These are phyloP conservation scores for Endotrypanum monterogeii DNA, from an alignment of 208 protist genomes.

Conservation along the genomic window DNA sequence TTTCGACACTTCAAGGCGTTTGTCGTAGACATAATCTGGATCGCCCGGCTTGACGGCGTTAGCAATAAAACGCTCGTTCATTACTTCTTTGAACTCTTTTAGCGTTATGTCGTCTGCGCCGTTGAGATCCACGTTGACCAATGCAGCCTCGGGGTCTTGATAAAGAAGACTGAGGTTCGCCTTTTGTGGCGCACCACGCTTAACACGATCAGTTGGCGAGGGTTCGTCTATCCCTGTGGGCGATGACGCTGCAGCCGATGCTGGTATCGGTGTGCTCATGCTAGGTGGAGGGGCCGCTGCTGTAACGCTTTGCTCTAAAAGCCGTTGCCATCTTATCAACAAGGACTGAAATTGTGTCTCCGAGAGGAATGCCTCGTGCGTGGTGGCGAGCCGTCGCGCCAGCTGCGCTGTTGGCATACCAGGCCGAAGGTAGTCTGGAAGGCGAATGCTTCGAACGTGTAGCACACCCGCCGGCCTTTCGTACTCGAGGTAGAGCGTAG, in stretches of 20 bases:
- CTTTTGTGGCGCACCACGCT: slow-evolving; percentile 48
- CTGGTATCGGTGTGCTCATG: background rate
- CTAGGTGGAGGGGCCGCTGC: background rate
- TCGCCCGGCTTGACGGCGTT: slow-evolving; percentile 82
- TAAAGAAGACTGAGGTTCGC: slow-evolving; percentile 89
- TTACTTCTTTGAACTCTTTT: slow-evolving; percentile 87
- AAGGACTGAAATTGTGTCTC: slow-evolving; percentile 63
- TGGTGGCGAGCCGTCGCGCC: slow-evolving; percentile 48
- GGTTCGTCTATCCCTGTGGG: background rate
- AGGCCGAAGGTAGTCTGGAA: slow-evolving; percentile 33
- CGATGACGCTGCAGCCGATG: background rate
- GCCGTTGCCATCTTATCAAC: slow-evolving; percentile 66
- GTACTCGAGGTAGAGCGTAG: slow-evolving; percentile 68
- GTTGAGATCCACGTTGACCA: slow-evolving; percentile 90
- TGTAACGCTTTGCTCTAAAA: slow-evolving; percentile 22
- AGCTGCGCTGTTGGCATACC: slow-evolving; percentile 46
- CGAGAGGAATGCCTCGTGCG: slow-evolving; percentile 60
- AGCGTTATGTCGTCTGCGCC: slow-evolving; percentile 88
- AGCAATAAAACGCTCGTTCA: slow-evolving; percentile 80
- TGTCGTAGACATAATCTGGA: slow-evolving; percentile 86
- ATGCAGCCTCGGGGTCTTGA: slow-evolving; percentile 81
- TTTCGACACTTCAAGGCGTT: slow-evolving; percentile 60
- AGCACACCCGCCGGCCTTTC: slow-evolving; percentile 12
- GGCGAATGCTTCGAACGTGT: slow-evolving; percentile 44
- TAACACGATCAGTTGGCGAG: background rate